Evolutionary conservation across 768 basidiomycete species (phyloP), one percentile per base, ranked within the genome.

Genomic region (Flagelloscypha sp.): DNA sequence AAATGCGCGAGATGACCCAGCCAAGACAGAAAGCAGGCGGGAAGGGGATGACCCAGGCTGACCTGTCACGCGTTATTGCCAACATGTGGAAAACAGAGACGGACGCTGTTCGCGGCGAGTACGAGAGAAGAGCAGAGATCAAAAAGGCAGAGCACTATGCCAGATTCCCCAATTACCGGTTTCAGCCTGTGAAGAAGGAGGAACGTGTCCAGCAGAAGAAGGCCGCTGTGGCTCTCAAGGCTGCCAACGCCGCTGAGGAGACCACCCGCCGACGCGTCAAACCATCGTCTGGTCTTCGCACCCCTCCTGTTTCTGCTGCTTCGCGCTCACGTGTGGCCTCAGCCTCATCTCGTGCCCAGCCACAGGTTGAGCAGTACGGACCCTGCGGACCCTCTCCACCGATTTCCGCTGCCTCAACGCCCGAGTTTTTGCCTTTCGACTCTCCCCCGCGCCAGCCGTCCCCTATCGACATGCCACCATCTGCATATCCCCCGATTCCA

Each of bases 51-150:
- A 55, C 72, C 5, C 84, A 86, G 51, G 72, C 74, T 4, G 66
- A 70, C 12, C 68, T 85, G 32, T 86, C 84, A 30, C 73, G 70
- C 43, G 42, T 69, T 13, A 76, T 88, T 37, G 68, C 77, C 7
- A 32, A 51, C 4, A 63, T 78, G 67, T 88, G 85, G 86, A 74
- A 56, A 46, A 56, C 59, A 13, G 80, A 80, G 48, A 30, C 57
- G 0, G 58, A 63, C 1, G 58, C 56, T 0, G 65, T 75, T 38
- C 73, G 65, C 45, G 58, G 53, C 5, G 47, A 66, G 3, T 81
- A 66, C 43, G 77, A 79, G 45, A 60, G 62, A 21, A 55, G 58
- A 38, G 77, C 77, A 3, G 73, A 77, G 27, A 56, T 56, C 29
- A 64, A 52, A 32, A 79, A 79, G 48, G 61, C 60, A 1, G 64